Evolutionary conservation across 495 filamentous ascomycete genomes (phyloP).

Genomic region (Aspergillus wentii): DNA sequence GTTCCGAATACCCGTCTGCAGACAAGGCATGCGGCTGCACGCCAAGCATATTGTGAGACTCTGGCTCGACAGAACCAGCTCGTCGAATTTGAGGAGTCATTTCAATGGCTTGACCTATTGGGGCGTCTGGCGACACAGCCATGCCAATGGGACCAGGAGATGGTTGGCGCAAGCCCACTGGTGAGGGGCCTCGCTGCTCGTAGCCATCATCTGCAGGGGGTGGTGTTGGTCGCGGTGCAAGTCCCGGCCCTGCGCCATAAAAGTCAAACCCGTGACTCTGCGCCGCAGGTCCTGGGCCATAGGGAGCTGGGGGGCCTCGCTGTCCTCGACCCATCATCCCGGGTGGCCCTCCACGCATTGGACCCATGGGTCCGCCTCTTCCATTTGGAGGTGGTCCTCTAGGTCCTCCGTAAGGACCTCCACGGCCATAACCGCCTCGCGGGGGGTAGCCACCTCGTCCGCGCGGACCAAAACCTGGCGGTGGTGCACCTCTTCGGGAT

Average conservation of each 20-base stretch:
- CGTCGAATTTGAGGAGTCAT: slow-evolving; percentile 57
- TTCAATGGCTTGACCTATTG: slow-evolving; percentile 72
- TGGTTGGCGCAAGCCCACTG: slow-evolving; percentile 24
- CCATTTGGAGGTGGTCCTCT: slow-evolving; percentile 26
- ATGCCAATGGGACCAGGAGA: slow-evolving; percentile 59
- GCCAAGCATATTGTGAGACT: slow-evolving; percentile 59
- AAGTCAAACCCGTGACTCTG: slow-evolving; percentile 18
- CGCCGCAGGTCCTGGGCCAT: slow-evolving; percentile 31
- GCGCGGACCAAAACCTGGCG: slow-evolving; percentile 49
- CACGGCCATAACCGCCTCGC: slow-evolving; percentile 56
- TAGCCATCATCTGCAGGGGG: slow-evolving; percentile 28
- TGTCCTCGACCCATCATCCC: slow-evolving; percentile 45
- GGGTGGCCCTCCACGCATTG: slow-evolving; percentile 26
- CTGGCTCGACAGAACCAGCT: slow-evolving; percentile 27
- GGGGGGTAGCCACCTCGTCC: slow-evolving; percentile 49
- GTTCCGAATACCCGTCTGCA: slow-evolving; percentile 19
- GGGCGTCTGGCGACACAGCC: slow-evolving; percentile 43
- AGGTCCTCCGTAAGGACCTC: slow-evolving; percentile 42
- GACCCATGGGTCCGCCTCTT: slow-evolving; percentile 33
- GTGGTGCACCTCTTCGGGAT: slow-evolving; percentile 42
- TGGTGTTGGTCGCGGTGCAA: slow-evolving; percentile 16
- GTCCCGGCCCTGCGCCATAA: slow-evolving; percentile 11
- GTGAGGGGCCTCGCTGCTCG: slow-evolving; percentile 24
- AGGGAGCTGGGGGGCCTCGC: slow-evolving; percentile 47
- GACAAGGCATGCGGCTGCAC: slow-evolving; percentile 50